These are phyloP conservation scores for Eimeria nieschulzi DNA, from an alignment of 169 alveolate genomes.

Conservation along the genomic window DNA sequence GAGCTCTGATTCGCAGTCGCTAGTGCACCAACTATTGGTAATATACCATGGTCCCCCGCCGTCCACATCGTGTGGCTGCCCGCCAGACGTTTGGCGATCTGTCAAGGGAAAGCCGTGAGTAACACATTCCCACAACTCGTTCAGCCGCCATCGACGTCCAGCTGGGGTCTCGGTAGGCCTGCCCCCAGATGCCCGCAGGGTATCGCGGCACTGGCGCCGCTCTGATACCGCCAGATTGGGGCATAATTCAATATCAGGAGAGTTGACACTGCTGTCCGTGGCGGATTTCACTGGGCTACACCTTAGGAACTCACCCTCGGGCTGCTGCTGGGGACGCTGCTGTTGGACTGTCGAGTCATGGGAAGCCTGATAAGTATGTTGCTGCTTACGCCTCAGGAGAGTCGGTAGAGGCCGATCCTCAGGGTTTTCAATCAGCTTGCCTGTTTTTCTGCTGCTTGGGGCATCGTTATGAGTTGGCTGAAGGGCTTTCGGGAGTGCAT, in stretches of 20 bases:
- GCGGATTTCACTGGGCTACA: neutral
- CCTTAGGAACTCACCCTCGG: neutral
- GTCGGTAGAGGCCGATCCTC: conserved; percentile 63
- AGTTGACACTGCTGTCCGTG: too few relatives aligned
- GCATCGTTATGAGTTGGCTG: neutral
- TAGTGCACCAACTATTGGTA: conserved; percentile 31
- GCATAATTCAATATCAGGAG: neutral
- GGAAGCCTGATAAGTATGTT: neutral
- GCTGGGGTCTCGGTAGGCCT: conserved; percentile 7
- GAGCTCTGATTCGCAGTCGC: conserved; percentile 54
- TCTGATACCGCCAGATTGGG: neutral
- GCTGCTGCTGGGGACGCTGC: neutral
- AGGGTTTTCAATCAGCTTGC: conserved; percentile 27
- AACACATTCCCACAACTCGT: conserved; percentile 41
- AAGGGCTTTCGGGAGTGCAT: neutral
- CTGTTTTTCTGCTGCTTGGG: neutral
- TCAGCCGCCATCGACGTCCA: conserved; percentile 40
- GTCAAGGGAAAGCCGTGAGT: conserved; percentile 56
- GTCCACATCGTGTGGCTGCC: neutral
- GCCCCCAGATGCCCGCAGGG: neutral
- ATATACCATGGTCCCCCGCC: neutral
- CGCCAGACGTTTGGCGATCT: neutral
- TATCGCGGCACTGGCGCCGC: neutral
- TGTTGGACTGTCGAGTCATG: neutral
- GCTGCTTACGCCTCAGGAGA: conserved; percentile 23